A percentile compares a stretch with the other conserved stretches of the same genome.
Conservation (phyloP, 257 asterid genomes). For the Nicotiana undulata region DNA sequence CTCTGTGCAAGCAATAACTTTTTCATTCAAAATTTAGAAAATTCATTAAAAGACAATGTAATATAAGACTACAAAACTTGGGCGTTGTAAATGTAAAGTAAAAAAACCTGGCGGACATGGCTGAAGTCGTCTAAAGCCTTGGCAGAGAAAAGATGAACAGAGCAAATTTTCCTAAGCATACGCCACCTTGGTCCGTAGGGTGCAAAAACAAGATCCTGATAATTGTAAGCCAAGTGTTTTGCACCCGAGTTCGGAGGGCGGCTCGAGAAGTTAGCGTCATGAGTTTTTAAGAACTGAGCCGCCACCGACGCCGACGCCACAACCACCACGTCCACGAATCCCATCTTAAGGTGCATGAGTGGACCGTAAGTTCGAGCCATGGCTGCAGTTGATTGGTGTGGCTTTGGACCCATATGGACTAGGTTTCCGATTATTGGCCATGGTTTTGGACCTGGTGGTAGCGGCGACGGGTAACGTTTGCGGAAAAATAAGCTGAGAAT, state of each 20-base stretch:
- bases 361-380: conserved; percentile 72
- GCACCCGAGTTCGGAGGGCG: conserved; percentile 91
- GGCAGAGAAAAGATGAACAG: conserved; percentile 70
- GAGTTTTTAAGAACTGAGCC: conserved; percentile 62
- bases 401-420: conserved; percentile 60
- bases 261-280: conserved; percentile 70
- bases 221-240: conserved; percentile 69
- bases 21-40: too few species aligned
- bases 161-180: conserved; percentile 55
- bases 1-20: too few species aligned
- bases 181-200: conserved; percentile 98
- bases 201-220: conserved; percentile 81
- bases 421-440: conserved; percentile 91
- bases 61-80: not conserved
- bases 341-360: conserved; percentile 68
- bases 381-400: conserved; percentile 74
- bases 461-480: conserved; percentile 5
- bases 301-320: conserved; percentile 69
- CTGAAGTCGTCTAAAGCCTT: conserved; percentile 77
- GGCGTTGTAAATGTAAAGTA: not conserved
- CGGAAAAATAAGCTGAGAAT: not conserved
- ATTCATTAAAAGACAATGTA: too few species aligned
- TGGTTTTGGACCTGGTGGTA: conserved; percentile 93
- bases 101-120: conserved; percentile 56
- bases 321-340: conserved; percentile 71